Conservation (phyloP, 257 asterid species). For the Fraxinus excelsior region DNA sequence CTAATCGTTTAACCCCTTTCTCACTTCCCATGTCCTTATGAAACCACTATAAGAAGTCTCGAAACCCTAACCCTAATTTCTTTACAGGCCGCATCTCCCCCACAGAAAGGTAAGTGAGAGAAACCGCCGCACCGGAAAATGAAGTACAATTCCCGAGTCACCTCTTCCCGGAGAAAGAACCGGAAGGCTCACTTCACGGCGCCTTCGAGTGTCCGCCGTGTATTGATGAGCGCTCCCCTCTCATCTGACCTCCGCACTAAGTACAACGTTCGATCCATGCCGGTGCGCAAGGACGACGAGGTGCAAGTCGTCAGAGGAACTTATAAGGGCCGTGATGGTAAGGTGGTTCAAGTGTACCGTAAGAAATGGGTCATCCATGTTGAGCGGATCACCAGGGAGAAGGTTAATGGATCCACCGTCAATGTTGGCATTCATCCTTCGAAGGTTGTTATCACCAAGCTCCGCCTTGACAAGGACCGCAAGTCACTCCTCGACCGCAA, state of each 20-base stretch:
- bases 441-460: slow-evolving; percentile 67
- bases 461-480: slow-evolving; percentile 67
- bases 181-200: slow-evolving; percentile 81
- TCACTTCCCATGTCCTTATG: too few relatives aligned
- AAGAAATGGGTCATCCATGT: slow-evolving; percentile 79
- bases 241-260: slow-evolving; percentile 59
- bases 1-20: too few relatives aligned
- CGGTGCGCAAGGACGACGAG: slow-evolving; percentile 80
- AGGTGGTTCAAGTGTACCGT: slow-evolving; percentile 65
- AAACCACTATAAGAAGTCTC: too few relatives aligned
- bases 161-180: slow-evolving; percentile 72
- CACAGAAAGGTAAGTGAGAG: too few relatives aligned
- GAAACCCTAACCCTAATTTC: too few relatives aligned
- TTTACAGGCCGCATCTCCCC: too few relatives aligned
- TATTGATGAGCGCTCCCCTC: slow-evolving; percentile 68
- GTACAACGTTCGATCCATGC: slow-evolving; percentile 73
- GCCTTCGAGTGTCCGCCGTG: slow-evolving; percentile 73
- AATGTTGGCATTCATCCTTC: slow-evolving; percentile 73
- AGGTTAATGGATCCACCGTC: slow-evolving; percentile 70
- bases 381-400: slow-evolving; percentile 78
- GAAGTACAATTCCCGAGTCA: slow-evolving; percentile 72
- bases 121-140: too few relatives aligned
- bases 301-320: slow-evolving; percentile 75
- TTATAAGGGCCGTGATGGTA: slow-evolving; percentile 73
- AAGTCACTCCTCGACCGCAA: slow-evolving; percentile 65